Percentiles rank a stretch among this genome's conserved stretches.
Conservation (phyloP, 345 rosid genomes). For the Erodium maritimum region DNA sequence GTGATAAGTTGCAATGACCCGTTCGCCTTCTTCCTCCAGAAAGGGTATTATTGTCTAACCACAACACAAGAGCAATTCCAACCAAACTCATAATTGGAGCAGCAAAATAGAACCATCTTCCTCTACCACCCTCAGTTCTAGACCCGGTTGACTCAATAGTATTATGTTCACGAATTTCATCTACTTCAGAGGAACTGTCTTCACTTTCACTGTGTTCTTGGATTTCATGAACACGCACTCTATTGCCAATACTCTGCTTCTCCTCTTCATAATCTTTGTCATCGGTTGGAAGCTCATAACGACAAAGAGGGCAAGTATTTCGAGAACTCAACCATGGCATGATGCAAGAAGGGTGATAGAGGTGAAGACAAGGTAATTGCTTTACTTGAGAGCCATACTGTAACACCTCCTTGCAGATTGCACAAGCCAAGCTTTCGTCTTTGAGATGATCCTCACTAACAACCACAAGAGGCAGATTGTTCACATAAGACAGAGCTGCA, state of each 20-base stretch:
- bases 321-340: slow-evolving; percentile 75
- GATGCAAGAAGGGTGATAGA: slow-evolving; percentile 71
- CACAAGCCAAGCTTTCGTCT: slow-evolving; percentile 45
- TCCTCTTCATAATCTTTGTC: slow-evolving; percentile 69
- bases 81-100: slow-evolving; percentile 75
- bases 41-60: slow-evolving; percentile 56
- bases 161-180: slow-evolving; percentile 18
- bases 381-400: slow-evolving; percentile 40
- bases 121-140: slow-evolving; percentile 24
- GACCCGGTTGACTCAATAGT: too few relatives aligned
- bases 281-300: slow-evolving; percentile 85
- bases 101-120: slow-evolving; percentile 70
- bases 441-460: slow-evolving; percentile 36
- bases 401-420: slow-evolving; percentile 78
- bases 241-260: slow-evolving; percentile 23
- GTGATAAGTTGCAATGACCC: too few relatives aligned
- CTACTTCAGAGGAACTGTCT: slow-evolving; percentile 36
- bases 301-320: slow-evolving; percentile 90
- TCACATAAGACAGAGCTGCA: slow-evolving; percentile 55
- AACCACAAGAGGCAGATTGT: slow-evolving; percentile 42
- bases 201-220: slow-evolving; percentile 30
- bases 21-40: slow-evolving; percentile 1
- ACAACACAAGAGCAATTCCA: slow-evolving; percentile 57
- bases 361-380: slow-evolving; percentile 79
- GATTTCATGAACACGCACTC: slow-evolving; percentile 19